These are phyloP conservation scores for Coprinellus micaceus DNA, from an alignment of 768 basidiomycete genomes.

Conservation along the genomic window DNA sequence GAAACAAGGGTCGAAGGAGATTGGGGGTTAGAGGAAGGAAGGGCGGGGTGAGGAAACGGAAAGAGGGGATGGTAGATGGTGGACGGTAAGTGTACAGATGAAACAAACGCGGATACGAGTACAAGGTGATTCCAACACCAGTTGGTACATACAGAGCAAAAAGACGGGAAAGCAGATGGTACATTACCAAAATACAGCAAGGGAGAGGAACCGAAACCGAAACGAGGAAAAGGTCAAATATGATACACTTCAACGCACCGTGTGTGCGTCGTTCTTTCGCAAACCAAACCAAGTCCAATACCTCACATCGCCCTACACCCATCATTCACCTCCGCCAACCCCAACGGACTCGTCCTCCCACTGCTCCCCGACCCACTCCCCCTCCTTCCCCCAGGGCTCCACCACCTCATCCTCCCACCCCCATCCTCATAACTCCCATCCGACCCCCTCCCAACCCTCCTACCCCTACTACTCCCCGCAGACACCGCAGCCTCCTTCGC, in stretches of 20 bases:
- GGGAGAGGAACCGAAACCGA: not conserved
- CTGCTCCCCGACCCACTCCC: slow-evolving; percentile 20
- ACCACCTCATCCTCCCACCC: slow-evolving; percentile 40
- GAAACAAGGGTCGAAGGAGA: too few relatives aligned
- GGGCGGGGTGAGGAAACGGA: too few relatives aligned
- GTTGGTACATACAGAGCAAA: not conserved
- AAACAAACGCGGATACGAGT: not conserved
- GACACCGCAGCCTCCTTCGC: slow-evolving; percentile 16
- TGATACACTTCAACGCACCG: not conserved
- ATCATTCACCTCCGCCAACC: slow-evolving; percentile 47
- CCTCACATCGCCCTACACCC: slow-evolving; percentile 68
- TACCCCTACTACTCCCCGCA: slow-evolving; percentile 40
- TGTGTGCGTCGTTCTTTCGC: not conserved
- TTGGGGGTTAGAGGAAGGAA: not conserved
- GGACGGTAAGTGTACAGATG: not conserved
- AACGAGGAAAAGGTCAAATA: slow-evolving; percentile 2
- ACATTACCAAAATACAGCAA: not conserved
- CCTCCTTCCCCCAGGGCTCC: slow-evolving; percentile 51
- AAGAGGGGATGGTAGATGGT: not conserved
- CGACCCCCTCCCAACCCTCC: slow-evolving; percentile 21
- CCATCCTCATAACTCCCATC: slow-evolving; percentile 29
- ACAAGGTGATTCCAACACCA: too few relatives aligned
- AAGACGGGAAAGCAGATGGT: too few relatives aligned
- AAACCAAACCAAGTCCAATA: slow-evolving; percentile 18
- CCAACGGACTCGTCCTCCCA: slow-evolving; percentile 49